Conservation (phyloP, 306 rosid species). For the Glycyrrhiza uralensis region DNA sequence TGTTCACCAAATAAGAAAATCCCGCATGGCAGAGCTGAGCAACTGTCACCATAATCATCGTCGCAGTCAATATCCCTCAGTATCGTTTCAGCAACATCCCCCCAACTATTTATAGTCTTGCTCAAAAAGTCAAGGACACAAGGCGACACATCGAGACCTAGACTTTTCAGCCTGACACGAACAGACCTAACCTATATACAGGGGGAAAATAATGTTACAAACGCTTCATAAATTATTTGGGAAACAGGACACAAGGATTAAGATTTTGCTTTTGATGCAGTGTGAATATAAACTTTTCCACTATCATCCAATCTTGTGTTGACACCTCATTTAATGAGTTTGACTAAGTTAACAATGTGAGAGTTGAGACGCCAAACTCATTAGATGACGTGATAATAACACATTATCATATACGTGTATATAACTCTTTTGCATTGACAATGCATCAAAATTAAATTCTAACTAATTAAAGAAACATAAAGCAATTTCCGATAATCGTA, state of each 20-base stretch:
- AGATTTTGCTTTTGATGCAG: conserved; percentile 1
- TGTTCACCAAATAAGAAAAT: conserved; percentile 76
- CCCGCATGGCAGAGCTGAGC: conserved; percentile 57
- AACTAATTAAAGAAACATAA: conserved; percentile 12
- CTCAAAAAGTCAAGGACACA: conserved; percentile 90
- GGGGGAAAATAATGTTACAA: conserved; percentile 30
- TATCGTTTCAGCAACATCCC: conserved; percentile 95
- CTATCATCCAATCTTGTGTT: background rate
- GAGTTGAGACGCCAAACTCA: conserved; percentile 18
- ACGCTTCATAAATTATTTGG: background rate
- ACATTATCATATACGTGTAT: background rate
- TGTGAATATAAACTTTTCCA: background rate
- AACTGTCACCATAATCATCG: conserved; percentile 71
- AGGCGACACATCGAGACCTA: conserved; percentile 82
- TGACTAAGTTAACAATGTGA: background rate
- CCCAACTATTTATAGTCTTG: conserved; percentile 95
- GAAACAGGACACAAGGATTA: background rate
- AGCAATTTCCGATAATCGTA: conserved; percentile 22
- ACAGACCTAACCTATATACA: conserved; percentile 81
- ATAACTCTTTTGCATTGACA: background rate
- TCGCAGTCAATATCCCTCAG: conserved; percentile 92
- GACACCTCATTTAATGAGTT: background rate
- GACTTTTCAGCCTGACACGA: conserved; percentile 76
- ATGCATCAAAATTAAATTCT: background rate
- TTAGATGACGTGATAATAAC: conserved; percentile 13